phyloP scores from a whole-genome alignment of 2,329 filamentous ascomycete species.

The Xylaria sp. region DNA sequence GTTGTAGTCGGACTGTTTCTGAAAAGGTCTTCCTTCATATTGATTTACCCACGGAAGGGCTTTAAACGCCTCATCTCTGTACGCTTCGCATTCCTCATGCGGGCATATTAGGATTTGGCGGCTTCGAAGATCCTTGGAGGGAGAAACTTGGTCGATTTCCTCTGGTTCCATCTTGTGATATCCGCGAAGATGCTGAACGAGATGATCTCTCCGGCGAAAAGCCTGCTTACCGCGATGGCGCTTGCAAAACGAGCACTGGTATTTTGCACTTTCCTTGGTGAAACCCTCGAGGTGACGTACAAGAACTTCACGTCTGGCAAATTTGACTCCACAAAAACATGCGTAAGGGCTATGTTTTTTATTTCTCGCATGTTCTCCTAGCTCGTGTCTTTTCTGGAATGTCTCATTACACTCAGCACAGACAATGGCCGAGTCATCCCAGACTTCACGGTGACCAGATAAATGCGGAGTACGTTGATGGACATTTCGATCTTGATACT shows the following conservation, averaged over 20 bases:
- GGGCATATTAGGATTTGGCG: slow-evolving; percentile 38
- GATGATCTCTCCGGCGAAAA: slow-evolving; percentile 52
- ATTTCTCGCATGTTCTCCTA: slow-evolving; percentile 9
- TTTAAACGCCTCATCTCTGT: slow-evolving; percentile 34
- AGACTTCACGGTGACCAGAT: slow-evolving; percentile 32
- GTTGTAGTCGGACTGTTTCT: slow-evolving; percentile 44
- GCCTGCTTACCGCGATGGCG: slow-evolving; percentile 47
- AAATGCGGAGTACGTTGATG: slow-evolving; percentile 15
- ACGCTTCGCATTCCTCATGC: slow-evolving; percentile 37
- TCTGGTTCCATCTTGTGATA: slow-evolving; percentile 50
- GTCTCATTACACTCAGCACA: slow-evolving; percentile 35
- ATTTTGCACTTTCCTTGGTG: slow-evolving; percentile 32
- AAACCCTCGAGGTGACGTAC: slow-evolving; percentile 42
- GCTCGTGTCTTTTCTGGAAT: background rate
- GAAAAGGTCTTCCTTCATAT: slow-evolving; percentile 32
- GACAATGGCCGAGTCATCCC: background rate
- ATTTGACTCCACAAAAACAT: slow-evolving; percentile 43
- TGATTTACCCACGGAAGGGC: slow-evolving; percentile 28
- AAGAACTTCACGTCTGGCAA: slow-evolving; percentile 45
- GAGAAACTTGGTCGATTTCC: slow-evolving; percentile 20
- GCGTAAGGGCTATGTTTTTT: slow-evolving; percentile 35
- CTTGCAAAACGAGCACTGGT: slow-evolving; percentile 49
- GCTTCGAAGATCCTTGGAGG: background rate
- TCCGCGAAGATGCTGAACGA: slow-evolving; percentile 50
- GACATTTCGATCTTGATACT: rapidly evolving